Base-by-base conservation (phyloP, 2,329 filamentous ascomycete species). In the Aspergillus quadrilineatus region DNA sequence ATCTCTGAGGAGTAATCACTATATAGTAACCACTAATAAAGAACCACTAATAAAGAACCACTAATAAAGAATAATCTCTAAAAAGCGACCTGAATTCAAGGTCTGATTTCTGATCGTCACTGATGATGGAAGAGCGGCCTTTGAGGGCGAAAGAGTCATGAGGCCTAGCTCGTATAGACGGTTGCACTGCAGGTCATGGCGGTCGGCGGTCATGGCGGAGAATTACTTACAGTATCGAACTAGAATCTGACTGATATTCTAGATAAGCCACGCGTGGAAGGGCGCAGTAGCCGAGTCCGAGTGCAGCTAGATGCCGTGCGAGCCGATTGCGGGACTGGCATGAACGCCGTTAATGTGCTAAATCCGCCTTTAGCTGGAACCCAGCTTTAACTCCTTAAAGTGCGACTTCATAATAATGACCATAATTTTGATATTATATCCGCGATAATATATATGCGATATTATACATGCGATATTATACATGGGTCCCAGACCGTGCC, bases 221-320 rank as follows among this genome's bases (percentile, higher is more conserved):
- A 37, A 37, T 37, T 12, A 14, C 14, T 10, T 12, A 12, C 34
- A 12, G 7, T 14, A 3, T 4, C 10, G 34, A 42, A 12, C 22
- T n/a, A 9, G 44, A 17, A 46, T 30, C 44, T 52, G 8, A 52
- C 39, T 44, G 41, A 47, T 52, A 26, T 17, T 10, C 39, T 17
- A 44, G 50, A n/a, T 22, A 46, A 46, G 44, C 44, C 22, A 45
- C 44, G 28, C 28, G 42, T 26, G n/a, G 44, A 15, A 34, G 29
- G 28, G 29, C 17, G 37, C 6, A 17, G 7, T n/a, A 6, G 6
- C 44, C 44, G 44, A 47, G 3, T 32, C 28, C 50, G 29, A 45
- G 30, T 36, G 50, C 39, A 44, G 17, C 22, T 45, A 36, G 41
- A 56, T 56, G 53, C 53, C 53, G 53, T 56, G 53, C 26, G 47